phyloP scores from a whole-genome alignment of 2,329 filamentous ascomycete species.

The Fusarium tupiense region DNA sequence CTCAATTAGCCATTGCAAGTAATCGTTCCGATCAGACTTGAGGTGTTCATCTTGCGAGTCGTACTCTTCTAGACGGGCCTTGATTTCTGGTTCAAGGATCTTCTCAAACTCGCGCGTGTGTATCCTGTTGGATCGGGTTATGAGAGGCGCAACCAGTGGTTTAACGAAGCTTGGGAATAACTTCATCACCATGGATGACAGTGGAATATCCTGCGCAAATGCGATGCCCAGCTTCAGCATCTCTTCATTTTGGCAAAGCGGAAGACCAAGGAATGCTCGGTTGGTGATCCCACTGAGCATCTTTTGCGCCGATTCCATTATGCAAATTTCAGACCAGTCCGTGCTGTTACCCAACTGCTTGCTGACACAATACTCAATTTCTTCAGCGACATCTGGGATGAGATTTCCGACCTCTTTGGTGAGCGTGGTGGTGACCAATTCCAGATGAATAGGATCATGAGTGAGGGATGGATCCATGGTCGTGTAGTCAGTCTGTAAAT shows the following conservation, averaged over 20 bases:
- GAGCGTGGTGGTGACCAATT: background rate
- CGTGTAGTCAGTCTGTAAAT: slow-evolving; percentile 8
- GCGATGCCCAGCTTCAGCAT: background rate
- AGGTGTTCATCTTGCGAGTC: background rate
- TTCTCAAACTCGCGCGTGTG: slow-evolving; percentile 3
- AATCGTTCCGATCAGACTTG: background rate
- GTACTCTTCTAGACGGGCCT: background rate
- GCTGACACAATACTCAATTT: background rate
- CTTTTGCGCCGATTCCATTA: background rate
- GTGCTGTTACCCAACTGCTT: background rate
- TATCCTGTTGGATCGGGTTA: background rate
- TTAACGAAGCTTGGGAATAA: background rate
- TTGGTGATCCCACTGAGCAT: slow-evolving; percentile 2
- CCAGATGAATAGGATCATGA: slow-evolving; percentile 1
- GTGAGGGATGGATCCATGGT: slow-evolving; percentile 8
- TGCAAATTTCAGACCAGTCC: background rate
- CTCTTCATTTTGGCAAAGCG: background rate
- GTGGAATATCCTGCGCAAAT: slow-evolving; percentile 2
- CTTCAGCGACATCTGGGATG: background rate
- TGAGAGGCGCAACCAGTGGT: background rate
- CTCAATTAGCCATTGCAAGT: background rate
- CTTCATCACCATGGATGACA: background rate
- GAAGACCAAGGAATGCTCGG: background rate
- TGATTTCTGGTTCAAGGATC: background rate
- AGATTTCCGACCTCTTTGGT: slow-evolving; percentile 16